These are phyloP conservation scores for Diplocarpon rosae DNA, from an alignment of 2,329 filamentous ascomycete genomes.

Conservation along the genomic window DNA sequence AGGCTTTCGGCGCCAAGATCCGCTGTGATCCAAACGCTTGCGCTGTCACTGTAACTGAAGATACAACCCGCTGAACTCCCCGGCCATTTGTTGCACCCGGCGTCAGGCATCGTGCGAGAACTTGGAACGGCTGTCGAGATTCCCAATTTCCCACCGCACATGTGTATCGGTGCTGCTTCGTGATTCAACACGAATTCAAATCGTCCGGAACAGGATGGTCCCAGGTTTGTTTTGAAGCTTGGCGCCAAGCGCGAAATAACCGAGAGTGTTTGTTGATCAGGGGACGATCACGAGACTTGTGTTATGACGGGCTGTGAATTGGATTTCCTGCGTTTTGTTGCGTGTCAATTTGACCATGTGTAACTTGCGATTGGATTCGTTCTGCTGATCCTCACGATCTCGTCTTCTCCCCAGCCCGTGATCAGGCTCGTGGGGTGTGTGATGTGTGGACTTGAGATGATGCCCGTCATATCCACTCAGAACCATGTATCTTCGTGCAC, in stretches of 20 bases:
- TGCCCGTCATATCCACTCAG: too few relatives aligned
- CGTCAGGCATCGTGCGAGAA: background rate
- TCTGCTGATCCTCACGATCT: too few relatives aligned
- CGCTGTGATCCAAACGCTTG: background rate
- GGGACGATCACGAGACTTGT: background rate
- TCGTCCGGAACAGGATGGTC: background rate
- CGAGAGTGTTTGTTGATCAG: background rate
- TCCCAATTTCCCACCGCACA: background rate
- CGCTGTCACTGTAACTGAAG: background rate
- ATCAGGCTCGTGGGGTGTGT: too few relatives aligned
- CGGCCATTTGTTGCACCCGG: background rate
- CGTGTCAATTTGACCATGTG: too few relatives aligned
- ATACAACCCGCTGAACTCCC: conserved; percentile 1
- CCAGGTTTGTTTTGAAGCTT: background rate
- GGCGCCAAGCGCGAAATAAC: background rate
- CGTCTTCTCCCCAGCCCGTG: too few relatives aligned
- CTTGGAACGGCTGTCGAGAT: background rate
- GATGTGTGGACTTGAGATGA: too few relatives aligned
- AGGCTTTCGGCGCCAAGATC: conserved; percentile 1
- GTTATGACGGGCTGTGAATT: too few relatives aligned
- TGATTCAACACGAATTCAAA: background rate
- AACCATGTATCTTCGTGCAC: too few relatives aligned
- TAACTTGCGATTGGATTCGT: too few relatives aligned
- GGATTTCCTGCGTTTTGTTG: too few relatives aligned
- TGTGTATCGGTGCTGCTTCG: background rate